These are phyloP conservation scores for Leishmania lainsoni DNA, from an alignment of 208 protist species.

Conservation along the genomic window DNA sequence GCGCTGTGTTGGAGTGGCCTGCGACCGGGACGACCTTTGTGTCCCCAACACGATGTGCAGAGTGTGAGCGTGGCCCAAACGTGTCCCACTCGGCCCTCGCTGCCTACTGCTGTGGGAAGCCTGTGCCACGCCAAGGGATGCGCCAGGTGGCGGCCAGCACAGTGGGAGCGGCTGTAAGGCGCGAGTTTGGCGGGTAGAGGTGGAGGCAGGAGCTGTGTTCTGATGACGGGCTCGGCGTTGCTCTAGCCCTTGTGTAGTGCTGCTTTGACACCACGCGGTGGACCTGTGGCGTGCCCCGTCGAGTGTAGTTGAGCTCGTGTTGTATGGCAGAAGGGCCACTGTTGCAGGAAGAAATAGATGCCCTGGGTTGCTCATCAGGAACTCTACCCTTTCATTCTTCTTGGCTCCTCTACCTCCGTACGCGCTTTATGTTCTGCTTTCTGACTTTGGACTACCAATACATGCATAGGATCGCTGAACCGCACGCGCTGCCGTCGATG, in stretches of 20 bases:
- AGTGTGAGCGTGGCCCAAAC: not conserved
- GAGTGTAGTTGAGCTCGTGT: not conserved
- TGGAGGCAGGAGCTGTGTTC: not conserved
- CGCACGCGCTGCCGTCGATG: constrained; percentile 30
- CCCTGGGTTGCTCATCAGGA: not conserved
- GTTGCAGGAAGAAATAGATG: not conserved
- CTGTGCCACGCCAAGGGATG: not conserved
- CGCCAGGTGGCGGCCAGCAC: not conserved
- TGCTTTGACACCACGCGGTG: not conserved
- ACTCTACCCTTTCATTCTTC: not conserved
- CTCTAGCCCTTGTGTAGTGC: not conserved
- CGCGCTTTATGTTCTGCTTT: not conserved
- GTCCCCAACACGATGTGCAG: not conserved
- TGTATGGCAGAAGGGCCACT: not conserved
- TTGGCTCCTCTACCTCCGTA: not conserved
- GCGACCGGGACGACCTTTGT: not conserved
- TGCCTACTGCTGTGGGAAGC: not conserved
- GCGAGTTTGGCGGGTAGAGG: not conserved
- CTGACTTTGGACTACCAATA: not conserved
- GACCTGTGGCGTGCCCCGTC: not conserved
- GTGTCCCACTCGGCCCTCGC: not conserved
- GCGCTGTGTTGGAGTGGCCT: not conserved
- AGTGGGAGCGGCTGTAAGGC: not conserved
- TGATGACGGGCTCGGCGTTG: not conserved
- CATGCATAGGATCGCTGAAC: not conserved